Evolutionary conservation across 2,329 filamentous ascomycete species (phyloP).

Genomic region (Aspergillus candidus): DNA sequence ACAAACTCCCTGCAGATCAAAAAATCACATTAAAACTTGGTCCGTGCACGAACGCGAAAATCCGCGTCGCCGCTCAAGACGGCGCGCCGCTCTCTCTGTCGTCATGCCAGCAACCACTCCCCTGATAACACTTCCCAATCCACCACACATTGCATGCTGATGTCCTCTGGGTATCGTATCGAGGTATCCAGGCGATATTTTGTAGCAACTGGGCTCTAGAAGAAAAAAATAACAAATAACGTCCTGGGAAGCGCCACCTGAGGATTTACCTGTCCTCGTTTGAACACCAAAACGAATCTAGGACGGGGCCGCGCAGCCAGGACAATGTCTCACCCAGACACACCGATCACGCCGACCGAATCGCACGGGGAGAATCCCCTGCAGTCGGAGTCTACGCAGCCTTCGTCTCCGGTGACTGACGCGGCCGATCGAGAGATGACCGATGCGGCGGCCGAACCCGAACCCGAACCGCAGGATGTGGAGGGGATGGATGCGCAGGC

Average conservation of each 20-base stretch:
- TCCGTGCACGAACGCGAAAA: slow-evolving; percentile 31
- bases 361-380: slow-evolving; percentile 18
- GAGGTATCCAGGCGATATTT: not conserved
- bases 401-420: slow-evolving; percentile 25
- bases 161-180: not conserved
- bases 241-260: too few species aligned
- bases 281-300: too few species aligned
- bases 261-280: too few species aligned
- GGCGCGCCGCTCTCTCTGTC: not conserved
- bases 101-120: slow-evolving; percentile 1
- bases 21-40: slow-evolving; percentile 23
- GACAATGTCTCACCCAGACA: slow-evolving; percentile 24
- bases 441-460: slow-evolving; percentile 3
- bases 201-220: not conserved
- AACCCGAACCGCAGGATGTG: slow-evolving; percentile 11
- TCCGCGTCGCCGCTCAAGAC: slow-evolving; percentile 18
- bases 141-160: not conserved
- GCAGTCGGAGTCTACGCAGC: slow-evolving; percentile 25
- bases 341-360: slow-evolving; percentile 22
- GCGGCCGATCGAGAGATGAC: slow-evolving; percentile 10
- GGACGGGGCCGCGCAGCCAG: not conserved
- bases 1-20: too few species aligned
- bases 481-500: slow-evolving; percentile 41
- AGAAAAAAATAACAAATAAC: not conserved
- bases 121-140: not conserved